Evolutionary conservation across 1,284 basidiomycete species (phyloP).

Genomic region (Schizopora paradoxa): DNA sequence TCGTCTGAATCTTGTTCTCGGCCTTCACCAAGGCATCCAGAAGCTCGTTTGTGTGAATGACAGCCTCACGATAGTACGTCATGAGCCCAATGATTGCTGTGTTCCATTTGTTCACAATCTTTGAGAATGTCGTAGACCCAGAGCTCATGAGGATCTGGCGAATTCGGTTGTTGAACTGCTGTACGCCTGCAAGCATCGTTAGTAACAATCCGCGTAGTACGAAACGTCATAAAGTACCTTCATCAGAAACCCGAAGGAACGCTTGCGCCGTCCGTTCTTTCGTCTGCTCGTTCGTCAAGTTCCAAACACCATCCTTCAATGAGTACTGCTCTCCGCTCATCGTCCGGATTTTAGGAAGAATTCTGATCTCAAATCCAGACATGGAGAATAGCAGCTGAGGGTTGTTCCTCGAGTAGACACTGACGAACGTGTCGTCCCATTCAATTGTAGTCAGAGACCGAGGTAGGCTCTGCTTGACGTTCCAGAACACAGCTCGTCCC

Average conservation of each 20-base stretch:
- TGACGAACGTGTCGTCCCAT: conserved; percentile 96
- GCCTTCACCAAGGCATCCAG: conserved; percentile 93
- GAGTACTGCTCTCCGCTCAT: conserved; percentile 96
- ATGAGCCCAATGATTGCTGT: conserved; percentile 91
- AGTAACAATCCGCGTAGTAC: conserved; percentile 18
- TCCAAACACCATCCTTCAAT: conserved; percentile 96
- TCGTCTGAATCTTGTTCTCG: conserved; percentile 98
- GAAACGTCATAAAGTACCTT: conserved; percentile 43
- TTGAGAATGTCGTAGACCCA: conserved; percentile 97
- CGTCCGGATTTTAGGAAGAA: conserved; percentile 91
- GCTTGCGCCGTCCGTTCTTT: conserved; percentile 98
- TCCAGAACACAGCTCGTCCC: conserved; percentile 98
- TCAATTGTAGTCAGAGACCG: conserved; percentile 97
- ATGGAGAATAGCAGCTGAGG: conserved; percentile 98
- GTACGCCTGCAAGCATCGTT: conserved; percentile 56
- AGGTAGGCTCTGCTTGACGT: conserved; percentile 96
- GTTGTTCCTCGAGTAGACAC: conserved; percentile 96
- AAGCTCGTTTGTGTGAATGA: conserved; percentile 95
- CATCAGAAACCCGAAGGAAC: conserved; percentile 95
- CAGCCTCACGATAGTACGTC: conserved; percentile 99
- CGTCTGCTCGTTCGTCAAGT: conserved; percentile 90
- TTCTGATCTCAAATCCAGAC: conserved; percentile 97
- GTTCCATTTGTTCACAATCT: conserved; percentile 99
- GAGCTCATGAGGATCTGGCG: conserved; percentile 98
- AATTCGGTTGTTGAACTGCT: conserved; percentile 95